These are phyloP conservation scores for Metarhizium rileyi DNA, from an alignment of 2,329 filamentous ascomycete genomes.

Conservation along the genomic window DNA sequence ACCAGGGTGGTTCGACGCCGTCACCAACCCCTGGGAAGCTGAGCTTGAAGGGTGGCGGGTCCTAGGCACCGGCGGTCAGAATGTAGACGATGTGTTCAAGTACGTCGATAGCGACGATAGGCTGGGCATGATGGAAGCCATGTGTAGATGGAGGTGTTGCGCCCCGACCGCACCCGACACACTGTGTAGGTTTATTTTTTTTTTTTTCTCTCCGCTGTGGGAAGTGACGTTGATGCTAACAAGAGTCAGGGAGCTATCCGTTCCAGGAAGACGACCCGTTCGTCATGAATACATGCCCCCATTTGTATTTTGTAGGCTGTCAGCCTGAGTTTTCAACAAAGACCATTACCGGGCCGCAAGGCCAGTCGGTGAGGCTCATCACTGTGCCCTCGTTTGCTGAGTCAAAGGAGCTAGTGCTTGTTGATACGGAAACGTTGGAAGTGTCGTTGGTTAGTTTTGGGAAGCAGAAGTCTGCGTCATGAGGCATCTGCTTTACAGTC, in stretches of 20 bases:
- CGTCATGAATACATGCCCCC: constrained; percentile 74
- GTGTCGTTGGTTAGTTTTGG: constrained; percentile 58
- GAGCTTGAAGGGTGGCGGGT: constrained; percentile 86
- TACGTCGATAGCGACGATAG: constrained; percentile 74
- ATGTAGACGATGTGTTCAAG: constrained; percentile 86
- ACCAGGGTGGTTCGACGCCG: constrained; percentile 71
- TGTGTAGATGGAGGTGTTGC: constrained; percentile 83
- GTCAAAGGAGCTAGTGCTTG: constrained; percentile 68
- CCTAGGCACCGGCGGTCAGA: constrained; percentile 82
- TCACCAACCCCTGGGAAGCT: constrained; percentile 89
- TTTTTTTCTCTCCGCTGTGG: background rate
- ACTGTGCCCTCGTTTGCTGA: constrained; percentile 72
- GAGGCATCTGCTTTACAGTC: background rate
- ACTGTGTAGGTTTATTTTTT: constrained; percentile 55
- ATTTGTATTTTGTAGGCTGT: constrained; percentile 83
- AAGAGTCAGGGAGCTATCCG: constrained; percentile 70
- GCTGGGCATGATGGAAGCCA: constrained; percentile 84
- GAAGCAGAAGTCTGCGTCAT: background rate
- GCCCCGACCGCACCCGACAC: constrained; percentile 96
- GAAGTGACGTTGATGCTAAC: background rate
- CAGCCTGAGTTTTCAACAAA: constrained; percentile 70
- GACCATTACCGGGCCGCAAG: constrained; percentile 54
- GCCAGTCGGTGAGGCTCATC: constrained; percentile 68
- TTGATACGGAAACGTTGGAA: constrained; percentile 80
- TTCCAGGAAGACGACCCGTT: constrained; percentile 93